These are phyloP conservation scores for Eucalyptus sp. DNA, from an alignment of 345 rosid genomes.

Conservation along the genomic window DNA sequence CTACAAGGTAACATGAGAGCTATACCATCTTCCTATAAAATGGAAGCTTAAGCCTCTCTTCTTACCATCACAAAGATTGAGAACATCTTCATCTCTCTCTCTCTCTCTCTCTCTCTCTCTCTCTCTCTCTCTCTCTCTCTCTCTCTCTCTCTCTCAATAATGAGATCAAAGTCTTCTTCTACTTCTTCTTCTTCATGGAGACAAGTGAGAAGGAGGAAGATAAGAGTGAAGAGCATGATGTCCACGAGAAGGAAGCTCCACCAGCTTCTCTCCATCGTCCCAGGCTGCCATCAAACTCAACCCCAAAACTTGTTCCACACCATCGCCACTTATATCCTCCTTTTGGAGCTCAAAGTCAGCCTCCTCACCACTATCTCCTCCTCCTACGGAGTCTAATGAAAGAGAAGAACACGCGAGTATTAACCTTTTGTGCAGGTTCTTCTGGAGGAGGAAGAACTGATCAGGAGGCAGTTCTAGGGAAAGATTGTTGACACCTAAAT, in stretches of 20 bases:
- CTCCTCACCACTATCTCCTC: background rate
- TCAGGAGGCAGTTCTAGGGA: background rate
- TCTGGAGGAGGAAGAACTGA: background rate
- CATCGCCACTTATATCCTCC: background rate
- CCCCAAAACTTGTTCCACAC: background rate
- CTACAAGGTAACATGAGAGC: background rate
- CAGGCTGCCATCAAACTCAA: background rate
- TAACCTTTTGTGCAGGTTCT: background rate
- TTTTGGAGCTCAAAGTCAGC: background rate
- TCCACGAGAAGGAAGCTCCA: background rate
- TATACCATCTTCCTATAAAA: background rate
- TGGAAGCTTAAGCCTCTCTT: background rate
- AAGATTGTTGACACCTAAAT: too few species aligned
- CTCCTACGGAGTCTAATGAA: background rate
- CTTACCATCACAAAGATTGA: background rate
- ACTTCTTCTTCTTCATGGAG: background rate
- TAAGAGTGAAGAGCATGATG: background rate
- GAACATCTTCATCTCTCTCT: background rate
- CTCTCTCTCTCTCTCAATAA: background rate
- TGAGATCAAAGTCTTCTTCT: background rate
- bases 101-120: background rate
- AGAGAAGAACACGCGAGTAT: background rate
- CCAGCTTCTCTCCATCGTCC: background rate
- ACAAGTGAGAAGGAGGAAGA: background rate
- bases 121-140: background rate